These are phyloP conservation scores for Phoma herbarum DNA, from an alignment of 2,329 filamentous ascomycete species.

Conservation along the genomic window DNA sequence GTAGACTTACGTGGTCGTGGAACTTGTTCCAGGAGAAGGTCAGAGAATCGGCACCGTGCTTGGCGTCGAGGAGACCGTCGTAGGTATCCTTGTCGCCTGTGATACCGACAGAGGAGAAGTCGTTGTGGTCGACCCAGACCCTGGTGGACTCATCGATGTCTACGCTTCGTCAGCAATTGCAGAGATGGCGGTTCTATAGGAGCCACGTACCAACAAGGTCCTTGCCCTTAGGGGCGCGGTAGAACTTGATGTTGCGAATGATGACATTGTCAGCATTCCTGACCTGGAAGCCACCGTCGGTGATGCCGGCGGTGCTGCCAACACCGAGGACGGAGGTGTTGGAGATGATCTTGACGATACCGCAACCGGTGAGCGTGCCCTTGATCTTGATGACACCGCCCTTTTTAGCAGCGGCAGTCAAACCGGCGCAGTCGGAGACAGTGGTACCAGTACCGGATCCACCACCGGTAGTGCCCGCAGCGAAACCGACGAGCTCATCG, in stretches of 20 bases:
- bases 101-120: constrained; percentile 64
- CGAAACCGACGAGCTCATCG: constrained; percentile 55
- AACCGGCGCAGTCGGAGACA: constrained; percentile 61
- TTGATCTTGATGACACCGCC: constrained; percentile 48
- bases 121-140: constrained; percentile 71
- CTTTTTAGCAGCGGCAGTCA: constrained; percentile 59
- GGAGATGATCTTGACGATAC: constrained; percentile 37
- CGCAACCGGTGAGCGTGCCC: constrained; percentile 43
- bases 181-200: constrained; percentile 41
- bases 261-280: constrained; percentile 66
- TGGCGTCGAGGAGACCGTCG: constrained; percentile 64
- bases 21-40: constrained; percentile 63
- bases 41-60: constrained; percentile 68
- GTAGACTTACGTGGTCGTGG: constrained; percentile 60
- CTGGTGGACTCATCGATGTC: constrained; percentile 66
- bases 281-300: constrained; percentile 63
- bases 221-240: constrained; percentile 50
- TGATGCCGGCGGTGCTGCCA: constrained; percentile 52
- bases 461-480: constrained; percentile 64
- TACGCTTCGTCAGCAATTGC: constrained; percentile 44
- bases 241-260: constrained; percentile 68
- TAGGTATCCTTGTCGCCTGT: constrained; percentile 44
- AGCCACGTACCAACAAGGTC: not conserved
- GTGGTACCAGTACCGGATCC: constrained; percentile 64
- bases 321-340: constrained; percentile 52